phyloP scores from a whole-genome alignment of 768 basidiomycete species.

The Pleurotus salmoneostramineus region DNA sequence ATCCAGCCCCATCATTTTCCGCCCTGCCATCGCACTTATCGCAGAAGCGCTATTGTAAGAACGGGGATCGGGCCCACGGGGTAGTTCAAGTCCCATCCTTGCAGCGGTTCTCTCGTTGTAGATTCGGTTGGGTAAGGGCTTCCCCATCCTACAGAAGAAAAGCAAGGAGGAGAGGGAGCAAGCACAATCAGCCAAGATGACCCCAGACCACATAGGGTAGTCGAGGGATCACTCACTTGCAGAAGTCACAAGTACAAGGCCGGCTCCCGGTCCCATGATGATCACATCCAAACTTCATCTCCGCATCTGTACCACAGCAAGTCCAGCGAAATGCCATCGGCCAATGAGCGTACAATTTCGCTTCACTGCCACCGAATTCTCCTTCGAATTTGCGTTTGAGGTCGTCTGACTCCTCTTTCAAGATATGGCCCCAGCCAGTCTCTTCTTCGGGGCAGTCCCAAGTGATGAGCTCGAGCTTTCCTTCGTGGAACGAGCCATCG shows the following conservation, averaged over 20 bases:
- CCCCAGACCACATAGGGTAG: not conserved
- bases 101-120: constrained; percentile 22
- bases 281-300: constrained; percentile 31
- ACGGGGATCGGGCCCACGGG: constrained; percentile 28
- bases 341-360: constrained; percentile 24
- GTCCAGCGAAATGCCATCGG: constrained; percentile 32
- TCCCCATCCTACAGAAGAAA: constrained; percentile 21
- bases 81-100: constrained; percentile 26
- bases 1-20: constrained; percentile 21
- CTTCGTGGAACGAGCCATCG: constrained; percentile 27
- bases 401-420: constrained; percentile 23
- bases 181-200: not conserved
- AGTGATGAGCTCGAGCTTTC: constrained; percentile 31
- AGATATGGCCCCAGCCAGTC: constrained; percentile 25
- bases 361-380: constrained; percentile 22
- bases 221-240: constrained; percentile 20
- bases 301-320: constrained; percentile 31
- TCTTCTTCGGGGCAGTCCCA: constrained; percentile 23
- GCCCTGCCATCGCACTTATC: constrained; percentile 13
- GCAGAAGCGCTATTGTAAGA: constrained; percentile 22
- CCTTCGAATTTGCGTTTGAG: constrained; percentile 23
- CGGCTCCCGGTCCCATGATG: constrained; percentile 32
- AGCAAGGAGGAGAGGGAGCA: not conserved
- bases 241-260: constrained; percentile 34
- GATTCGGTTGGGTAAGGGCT: constrained; percentile 24